phyloP scores from a whole-genome alignment of 2,329 filamentous ascomycete species.

The Colletotrichum gigasporum region DNA sequence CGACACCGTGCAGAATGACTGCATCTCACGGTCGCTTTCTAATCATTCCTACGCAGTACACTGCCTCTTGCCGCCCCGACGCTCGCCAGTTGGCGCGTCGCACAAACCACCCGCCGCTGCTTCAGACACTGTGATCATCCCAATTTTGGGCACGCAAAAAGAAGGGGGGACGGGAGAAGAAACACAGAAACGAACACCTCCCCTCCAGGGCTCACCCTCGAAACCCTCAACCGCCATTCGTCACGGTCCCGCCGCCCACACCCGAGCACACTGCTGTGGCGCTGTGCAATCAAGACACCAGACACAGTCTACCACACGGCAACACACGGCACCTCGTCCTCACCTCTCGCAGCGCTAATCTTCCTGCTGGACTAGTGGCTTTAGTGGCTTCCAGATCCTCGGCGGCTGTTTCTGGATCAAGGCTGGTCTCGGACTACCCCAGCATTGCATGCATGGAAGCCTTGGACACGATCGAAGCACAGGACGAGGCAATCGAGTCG shows the following conservation, averaged over 20 bases:
- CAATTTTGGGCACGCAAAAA: not conserved
- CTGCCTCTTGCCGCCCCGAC: not conserved
- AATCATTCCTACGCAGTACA: too few relatives aligned
- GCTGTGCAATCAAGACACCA: not conserved
- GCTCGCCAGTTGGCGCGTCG: not conserved
- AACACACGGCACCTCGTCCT: not conserved
- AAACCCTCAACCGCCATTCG: not conserved
- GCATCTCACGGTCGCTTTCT: not conserved
- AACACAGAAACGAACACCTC: not conserved
- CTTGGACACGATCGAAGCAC: slow-evolving; percentile 3
- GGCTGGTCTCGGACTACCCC: slow-evolving; percentile 25
- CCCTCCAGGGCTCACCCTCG: not conserved
- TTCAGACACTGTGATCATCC: slow-evolving; percentile 19
- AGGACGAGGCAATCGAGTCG: not conserved
- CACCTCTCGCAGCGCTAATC: slow-evolving; percentile 19
- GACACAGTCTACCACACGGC: too few relatives aligned
- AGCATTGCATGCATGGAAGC: slow-evolving; percentile 9
- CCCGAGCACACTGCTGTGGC: not conserved
- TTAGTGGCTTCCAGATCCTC: slow-evolving; percentile 30
- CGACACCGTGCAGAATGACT: slow-evolving; percentile 6
- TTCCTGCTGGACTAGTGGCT: slow-evolving; percentile 27
- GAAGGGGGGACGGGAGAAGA: not conserved
- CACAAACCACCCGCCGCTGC: not conserved
- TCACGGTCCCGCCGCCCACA: slow-evolving; percentile 1
- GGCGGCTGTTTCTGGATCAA: slow-evolving; percentile 22